phyloP scores from a whole-genome alignment of 225 moss, liverwort and hornwort species.

The Takakia lepidozioides region DNA sequence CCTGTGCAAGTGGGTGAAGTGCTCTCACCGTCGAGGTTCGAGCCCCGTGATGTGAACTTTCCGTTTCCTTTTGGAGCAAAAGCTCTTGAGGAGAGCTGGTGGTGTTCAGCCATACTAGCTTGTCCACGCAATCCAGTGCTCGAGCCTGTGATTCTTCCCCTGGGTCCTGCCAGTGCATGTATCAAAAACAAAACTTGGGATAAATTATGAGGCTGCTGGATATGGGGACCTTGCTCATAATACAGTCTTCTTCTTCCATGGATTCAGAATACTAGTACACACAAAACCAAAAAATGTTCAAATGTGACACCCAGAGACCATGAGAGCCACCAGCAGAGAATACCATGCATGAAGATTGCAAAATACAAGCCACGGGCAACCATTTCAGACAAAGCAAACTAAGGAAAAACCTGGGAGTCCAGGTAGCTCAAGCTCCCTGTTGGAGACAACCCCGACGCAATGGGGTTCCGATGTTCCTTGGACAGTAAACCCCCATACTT shows the following conservation, averaged over 20 bases:
- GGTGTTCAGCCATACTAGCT: slow-evolving; percentile 50
- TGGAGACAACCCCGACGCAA: slow-evolving; percentile 33
- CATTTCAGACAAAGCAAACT: background rate
- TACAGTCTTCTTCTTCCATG: background rate
- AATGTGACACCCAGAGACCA: background rate
- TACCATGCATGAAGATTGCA: background rate
- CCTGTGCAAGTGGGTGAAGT: slow-evolving; percentile 23
- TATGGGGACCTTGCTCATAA: too few species aligned
- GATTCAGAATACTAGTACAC: background rate
- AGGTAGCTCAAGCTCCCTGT: slow-evolving; percentile 39
- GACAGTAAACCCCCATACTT: too few species aligned
- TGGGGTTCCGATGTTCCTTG: slow-evolving; percentile 24
- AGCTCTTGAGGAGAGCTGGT: slow-evolving; percentile 23
- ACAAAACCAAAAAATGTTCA: background rate
- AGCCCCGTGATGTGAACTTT: slow-evolving; percentile 15
- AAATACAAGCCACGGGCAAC: background rate
- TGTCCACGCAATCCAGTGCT: slow-evolving; percentile 55
- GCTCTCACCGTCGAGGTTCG: slow-evolving; percentile 4
- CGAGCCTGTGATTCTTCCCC: slow-evolving; percentile 51
- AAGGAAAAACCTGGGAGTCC: slow-evolving; percentile 14
- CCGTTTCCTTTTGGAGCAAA: slow-evolving; percentile 5
- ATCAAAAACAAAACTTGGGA: background rate
- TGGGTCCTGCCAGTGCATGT: slow-evolving; percentile 17
- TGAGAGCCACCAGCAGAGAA: background rate
- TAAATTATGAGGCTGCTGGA: background rate